These are phyloP conservation scores for Eucalyptus cloeziana DNA, from an alignment of 345 rosid species.

Conservation along the genomic window DNA sequence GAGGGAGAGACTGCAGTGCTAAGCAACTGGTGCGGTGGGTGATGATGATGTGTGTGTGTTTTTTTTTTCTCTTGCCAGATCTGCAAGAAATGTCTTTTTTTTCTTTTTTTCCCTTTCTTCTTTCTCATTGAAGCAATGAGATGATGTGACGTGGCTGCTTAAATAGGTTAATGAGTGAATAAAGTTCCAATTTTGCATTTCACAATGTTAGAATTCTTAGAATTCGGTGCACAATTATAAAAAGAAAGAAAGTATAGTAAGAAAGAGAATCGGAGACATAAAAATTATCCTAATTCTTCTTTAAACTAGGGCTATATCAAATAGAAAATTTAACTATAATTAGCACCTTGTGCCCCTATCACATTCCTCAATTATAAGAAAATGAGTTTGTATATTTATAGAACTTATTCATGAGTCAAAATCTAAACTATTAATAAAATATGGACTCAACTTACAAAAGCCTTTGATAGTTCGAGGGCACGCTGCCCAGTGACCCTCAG, in stretches of 20 bases:
- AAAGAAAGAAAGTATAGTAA: too few relatives aligned
- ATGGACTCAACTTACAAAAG: too few relatives aligned
- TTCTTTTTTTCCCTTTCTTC: neutral
- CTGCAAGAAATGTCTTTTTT: neutral
- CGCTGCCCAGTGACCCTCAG: accelerated
- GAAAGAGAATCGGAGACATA: too few relatives aligned
- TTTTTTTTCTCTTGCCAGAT: neutral
- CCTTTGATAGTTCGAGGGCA: accelerated
- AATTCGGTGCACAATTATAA: too few relatives aligned
- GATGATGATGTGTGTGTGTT: neutral
- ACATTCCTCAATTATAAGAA: too few relatives aligned
- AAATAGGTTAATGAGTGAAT: neutral
- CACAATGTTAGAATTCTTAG: neutral
- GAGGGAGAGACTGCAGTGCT: neutral
- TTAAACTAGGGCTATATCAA: too few relatives aligned
- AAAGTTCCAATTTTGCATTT: neutral
- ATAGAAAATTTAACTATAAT: too few relatives aligned
- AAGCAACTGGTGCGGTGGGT: neutral
- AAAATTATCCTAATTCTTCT: accelerated
- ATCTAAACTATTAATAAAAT: too few relatives aligned
- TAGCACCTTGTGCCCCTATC: accelerated
- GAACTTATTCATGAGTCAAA: too few relatives aligned
- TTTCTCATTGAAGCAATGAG: neutral
- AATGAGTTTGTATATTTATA: too few relatives aligned
- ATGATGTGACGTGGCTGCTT: neutral